Evolutionary conservation across 306 rosid species (phyloP).

Genomic region (Lagenaria siceraria): DNA sequence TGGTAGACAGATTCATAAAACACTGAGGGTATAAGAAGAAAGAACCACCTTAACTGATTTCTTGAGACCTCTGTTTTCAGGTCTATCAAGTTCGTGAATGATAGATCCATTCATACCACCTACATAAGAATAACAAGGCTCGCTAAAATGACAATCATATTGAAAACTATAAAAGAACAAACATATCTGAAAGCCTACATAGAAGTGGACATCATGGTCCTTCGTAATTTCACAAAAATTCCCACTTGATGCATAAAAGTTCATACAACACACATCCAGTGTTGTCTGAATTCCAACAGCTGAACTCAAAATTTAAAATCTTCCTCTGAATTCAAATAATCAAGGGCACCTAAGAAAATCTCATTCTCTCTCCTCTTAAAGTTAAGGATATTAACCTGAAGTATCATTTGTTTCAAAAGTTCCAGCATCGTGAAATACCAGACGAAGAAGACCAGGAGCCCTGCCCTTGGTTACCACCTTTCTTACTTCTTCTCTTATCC

Average conservation of each 20-base stretch:
- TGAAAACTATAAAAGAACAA: not conserved
- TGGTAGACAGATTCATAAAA: not conserved
- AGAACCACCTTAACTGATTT: conserved; percentile 57
- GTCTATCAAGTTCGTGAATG: conserved; percentile 73
- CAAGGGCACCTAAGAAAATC: not conserved
- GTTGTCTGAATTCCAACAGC: not conserved
- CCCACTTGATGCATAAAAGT: not conserved
- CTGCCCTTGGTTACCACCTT: conserved; percentile 58
- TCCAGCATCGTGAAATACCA: conserved; percentile 94
- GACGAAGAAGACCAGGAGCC: conserved; percentile 81
- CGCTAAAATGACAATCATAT: not conserved
- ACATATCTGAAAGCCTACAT: not conserved
- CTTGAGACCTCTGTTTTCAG: conserved; percentile 72
- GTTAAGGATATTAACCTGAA: conserved; percentile 32
- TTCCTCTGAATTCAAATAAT: not conserved
- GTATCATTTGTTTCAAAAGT: conserved; percentile 54
- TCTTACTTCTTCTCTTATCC: conserved; percentile 53
- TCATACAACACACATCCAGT: not conserved
- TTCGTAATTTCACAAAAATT: not conserved
- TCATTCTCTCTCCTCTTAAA: not conserved
- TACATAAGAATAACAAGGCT: conserved; percentile 13
- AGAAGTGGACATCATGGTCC: not conserved
- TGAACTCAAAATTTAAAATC: not conserved
- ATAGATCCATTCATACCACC: conserved; percentile 98
- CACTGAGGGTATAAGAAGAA: not conserved